Evolutionary conservation across 202 grass and related monocot species (phyloP).

Genomic region (Cymbopogon flexuosus): DNA sequence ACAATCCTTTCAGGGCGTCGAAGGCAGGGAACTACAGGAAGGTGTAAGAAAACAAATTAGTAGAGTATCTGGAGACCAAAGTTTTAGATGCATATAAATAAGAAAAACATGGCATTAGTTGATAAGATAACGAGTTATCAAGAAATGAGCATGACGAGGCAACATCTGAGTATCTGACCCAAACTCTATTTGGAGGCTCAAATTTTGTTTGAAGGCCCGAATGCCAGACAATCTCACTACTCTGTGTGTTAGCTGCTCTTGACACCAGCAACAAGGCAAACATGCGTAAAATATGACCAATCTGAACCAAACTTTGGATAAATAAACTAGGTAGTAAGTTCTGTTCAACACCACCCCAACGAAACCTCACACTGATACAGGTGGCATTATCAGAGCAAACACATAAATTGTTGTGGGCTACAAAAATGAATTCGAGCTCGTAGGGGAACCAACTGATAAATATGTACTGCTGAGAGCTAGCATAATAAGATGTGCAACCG

Average conservation of each 20-base stretch:
- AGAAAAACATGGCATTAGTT: not conserved
- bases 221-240: not conserved
- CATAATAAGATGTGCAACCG: not conserved
- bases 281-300: not conserved
- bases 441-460: not conserved
- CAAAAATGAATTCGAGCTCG: not conserved
- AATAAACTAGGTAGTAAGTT: not conserved
- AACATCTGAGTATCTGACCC: not conserved
- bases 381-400: not conserved
- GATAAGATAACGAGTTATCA: not conserved
- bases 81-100: not conserved
- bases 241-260: not conserved
- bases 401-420: not conserved
- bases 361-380: not conserved
- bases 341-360: not conserved
- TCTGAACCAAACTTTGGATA: not conserved
- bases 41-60: not conserved
- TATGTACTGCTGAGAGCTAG: not conserved
- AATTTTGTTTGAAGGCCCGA: not conserved
- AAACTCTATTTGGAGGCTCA: not conserved
- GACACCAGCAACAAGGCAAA: not conserved
- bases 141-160: not conserved
- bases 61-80: not conserved
- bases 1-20: not conserved
- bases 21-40: slow-evolving; percentile 28